A percentile compares a stretch with the other conserved stretches of the same genome.
phyloP scores from a whole-genome alignment of 2,329 filamentous ascomycete genomes.

The Rutstroemia sydowiana region DNA sequence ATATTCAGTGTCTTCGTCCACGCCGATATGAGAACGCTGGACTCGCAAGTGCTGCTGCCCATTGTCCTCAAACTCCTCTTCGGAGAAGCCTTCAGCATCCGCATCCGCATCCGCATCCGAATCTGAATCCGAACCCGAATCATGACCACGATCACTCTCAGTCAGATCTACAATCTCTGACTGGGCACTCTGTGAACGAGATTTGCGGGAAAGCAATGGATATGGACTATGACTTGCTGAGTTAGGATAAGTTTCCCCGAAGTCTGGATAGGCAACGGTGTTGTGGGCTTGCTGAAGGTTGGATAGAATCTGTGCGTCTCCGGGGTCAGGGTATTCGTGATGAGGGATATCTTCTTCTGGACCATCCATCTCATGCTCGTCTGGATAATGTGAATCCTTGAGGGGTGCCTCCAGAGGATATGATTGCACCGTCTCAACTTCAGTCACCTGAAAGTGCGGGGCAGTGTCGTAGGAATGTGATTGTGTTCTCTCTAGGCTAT shows the following conservation, averaged over 20 bases:
- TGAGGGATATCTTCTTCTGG: neutral
- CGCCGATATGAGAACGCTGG: neutral
- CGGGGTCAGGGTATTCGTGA: slow-evolving; percentile 9
- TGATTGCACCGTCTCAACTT: no score
- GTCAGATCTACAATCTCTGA: slow-evolving; percentile 23
- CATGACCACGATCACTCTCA: slow-evolving; percentile 17
- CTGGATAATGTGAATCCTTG: no score
- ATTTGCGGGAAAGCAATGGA: slow-evolving; percentile 12
- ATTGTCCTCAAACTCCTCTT: slow-evolving; percentile 13
- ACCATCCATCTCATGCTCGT: no score
- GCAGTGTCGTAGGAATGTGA: no score
- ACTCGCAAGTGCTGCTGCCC: slow-evolving; percentile 21
- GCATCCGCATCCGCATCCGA: slow-evolving; percentile 12
- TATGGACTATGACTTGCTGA: neutral
- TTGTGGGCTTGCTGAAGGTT: neutral
- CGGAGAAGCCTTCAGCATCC: slow-evolving; percentile 6
- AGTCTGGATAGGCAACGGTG: slow-evolving; percentile 18
- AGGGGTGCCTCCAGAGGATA: no score
- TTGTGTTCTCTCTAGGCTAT: no score
- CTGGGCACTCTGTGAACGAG: slow-evolving; percentile 20
- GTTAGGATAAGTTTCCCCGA: slow-evolving; percentile 2
- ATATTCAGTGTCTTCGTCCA: neutral
- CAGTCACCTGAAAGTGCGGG: no score
- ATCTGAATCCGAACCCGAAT: slow-evolving; percentile 12
- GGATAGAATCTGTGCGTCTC: slow-evolving; percentile 5